These are phyloP conservation scores for Dictyostelium citrinum DNA, from an alignment of 78 protist genomes.

Conservation along the genomic window DNA sequence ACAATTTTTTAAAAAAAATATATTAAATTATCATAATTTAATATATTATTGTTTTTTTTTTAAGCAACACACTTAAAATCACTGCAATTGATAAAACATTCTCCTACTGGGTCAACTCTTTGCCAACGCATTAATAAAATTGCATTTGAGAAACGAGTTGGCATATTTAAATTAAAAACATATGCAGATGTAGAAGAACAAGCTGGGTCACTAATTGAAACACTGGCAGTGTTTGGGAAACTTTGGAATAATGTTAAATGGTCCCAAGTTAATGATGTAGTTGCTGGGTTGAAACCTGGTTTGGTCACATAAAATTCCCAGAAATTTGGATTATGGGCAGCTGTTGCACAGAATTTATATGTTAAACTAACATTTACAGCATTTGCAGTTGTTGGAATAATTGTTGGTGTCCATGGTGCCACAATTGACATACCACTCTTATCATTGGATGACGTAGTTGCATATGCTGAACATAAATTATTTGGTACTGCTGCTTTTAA, in stretches of 20 bases:
- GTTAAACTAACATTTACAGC: not conserved
- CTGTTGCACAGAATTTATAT: constrained; percentile 51
- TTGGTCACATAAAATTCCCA: constrained; percentile 55
- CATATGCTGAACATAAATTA: constrained; percentile 28
- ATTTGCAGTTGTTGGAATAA: not conserved
- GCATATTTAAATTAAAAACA: not conserved
- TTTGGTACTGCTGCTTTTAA: constrained; percentile 28
- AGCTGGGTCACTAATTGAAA: not conserved
- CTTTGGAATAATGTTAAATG: not conserved
- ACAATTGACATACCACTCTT: constrained; percentile 40
- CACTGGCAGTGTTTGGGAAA: not conserved
- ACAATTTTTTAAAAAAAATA: no score
- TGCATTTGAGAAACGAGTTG: constrained; percentile 7
- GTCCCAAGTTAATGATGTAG: constrained; percentile 8
- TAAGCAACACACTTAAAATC: constrained; percentile 3
- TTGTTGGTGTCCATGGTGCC: not conserved
- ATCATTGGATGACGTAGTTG: not conserved
- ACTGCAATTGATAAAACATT: constrained; percentile 28
- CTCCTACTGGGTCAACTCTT: constrained; percentile 60
- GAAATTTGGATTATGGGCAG: constrained; percentile 25
- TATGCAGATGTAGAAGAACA: constrained; percentile 1
- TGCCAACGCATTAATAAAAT: constrained; percentile 23
- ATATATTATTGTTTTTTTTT: no score
- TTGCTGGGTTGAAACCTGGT: constrained; percentile 20
- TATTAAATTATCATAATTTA: no score